Evolutionary conservation across 176 grass and related monocot genomes (phyloP), one percentile per base, ranked within the genome.

Genomic region (Avena eriantha): DNA sequence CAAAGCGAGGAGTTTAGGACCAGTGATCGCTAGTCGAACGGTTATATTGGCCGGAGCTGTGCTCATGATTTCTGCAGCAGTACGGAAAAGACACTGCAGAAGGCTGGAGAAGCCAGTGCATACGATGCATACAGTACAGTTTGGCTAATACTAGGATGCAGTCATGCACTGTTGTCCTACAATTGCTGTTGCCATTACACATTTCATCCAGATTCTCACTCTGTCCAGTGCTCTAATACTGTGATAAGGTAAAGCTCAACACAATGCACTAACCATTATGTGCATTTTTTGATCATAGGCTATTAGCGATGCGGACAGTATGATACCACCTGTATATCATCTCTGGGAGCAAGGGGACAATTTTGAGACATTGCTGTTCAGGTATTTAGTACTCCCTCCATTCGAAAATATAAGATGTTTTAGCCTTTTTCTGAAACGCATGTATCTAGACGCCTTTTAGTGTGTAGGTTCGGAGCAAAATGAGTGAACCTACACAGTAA

Each of bases 251-350:
- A 71, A 81, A 50, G 36, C 24, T 33, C 10, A 86, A 53, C 70
- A 53, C 15, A 34, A 76, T 76, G 36, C 31, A 41, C 69, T 59
- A 69, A 72, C 24, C 69, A 22, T 18, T 56, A 5, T 47, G 55
- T 43, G 26, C 17, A 45, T 68, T 63, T 83, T 79, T 72, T 79
- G 18, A 72, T 79, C 31, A 79, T 77, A 87, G 75, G 74, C 41
- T 83, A 23, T 21, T 72, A 47, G 33, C 9, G 4, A 70, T 23
- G 17, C 10, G 72, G 57, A 50, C 15, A 22, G 18, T 66, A 43
- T 10, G 4, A 12, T 55, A 87, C 33, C 55, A 83, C 23, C 80
- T 74, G 74, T 72, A 73, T 74, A 71, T 74, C 74, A 80, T 68
- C 77, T 48, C 84, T 54, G 16, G 71, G 45, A 77, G 39, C 48